Base-by-base conservation (phyloP, 1,284 basidiomycete genomes). In the Chiua sp. region DNA sequence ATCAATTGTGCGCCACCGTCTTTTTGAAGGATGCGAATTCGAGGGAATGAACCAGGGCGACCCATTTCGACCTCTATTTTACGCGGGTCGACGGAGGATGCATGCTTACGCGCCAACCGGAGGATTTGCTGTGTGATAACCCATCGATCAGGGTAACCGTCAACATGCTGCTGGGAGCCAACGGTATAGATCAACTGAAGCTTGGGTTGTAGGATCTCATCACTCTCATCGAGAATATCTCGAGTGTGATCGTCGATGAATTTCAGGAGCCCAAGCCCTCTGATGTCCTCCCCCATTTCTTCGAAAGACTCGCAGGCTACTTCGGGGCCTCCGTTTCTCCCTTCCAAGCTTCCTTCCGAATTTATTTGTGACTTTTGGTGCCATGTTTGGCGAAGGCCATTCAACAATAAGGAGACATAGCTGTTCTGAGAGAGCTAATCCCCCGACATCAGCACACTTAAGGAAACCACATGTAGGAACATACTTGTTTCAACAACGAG, bases 71-170 rank as follows among this genome's bases (percentile, higher is more conserved):
- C 58, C 51, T 53, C 26, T 42, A 53, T 46, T 55, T 63, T 23
- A 72, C 52, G 72, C 16, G 73, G 39, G 74, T 49, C 50, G 16
- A 30, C 49, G 18, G 33, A 47, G 8, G 18, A 22, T 2, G 65
- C 60, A 46, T 68, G 63, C 3, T 53, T 57, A 13, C 57, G 62
- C 1, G 70, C 64, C 4, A 74, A 60, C 13, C 55, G 28, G 6
- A 84, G 67, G 7, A 82, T 47, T 18, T 80, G 69, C 59, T 83
- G 78, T 3, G 73, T 72, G 5, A 68, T 78, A 0, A 57, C 66
- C 84, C 84, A 85, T 48, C 83, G 78, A 57, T 81, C 70, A 0
- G 82, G 80, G 42, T 75, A 72, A 33, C 75, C 75, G 46, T 85
- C 79, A 20, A 83, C 57, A 6, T 75, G 68, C 30, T 62, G 64